These are phyloP conservation scores for Aspergillus ostianus DNA, from an alignment of 495 filamentous ascomycete genomes.

Conservation along the genomic window DNA sequence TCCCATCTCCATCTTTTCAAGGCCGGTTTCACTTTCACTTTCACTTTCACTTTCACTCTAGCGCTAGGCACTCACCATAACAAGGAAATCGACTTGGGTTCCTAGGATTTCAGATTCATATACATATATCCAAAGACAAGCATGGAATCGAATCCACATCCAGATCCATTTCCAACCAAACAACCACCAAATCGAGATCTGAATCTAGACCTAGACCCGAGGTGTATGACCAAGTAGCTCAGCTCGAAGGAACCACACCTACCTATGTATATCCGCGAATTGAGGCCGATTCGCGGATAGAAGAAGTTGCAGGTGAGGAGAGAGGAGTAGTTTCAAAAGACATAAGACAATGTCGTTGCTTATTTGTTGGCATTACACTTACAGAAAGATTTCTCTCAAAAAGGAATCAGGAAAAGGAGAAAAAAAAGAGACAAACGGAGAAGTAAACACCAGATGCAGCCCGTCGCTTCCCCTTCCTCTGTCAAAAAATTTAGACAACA, in stretches of 20 bases:
- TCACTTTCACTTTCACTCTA: too few species aligned
- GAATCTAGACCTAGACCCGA: too few species aligned
- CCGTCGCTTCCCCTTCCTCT: constrained; percentile 35
- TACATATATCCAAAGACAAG: too few species aligned
- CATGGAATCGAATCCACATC: too few species aligned
- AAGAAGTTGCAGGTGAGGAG: neutral
- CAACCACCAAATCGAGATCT: too few species aligned
- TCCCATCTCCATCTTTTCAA: too few species aligned
- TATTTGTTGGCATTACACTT: constrained; percentile 35
- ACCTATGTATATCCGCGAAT: neutral
- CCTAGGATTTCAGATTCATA: too few species aligned
- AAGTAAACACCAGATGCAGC: constrained; percentile 31
- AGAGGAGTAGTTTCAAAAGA: constrained; percentile 19
- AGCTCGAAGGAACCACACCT: neutral
- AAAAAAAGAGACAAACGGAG: constrained; percentile 27
- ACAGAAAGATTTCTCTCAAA: constrained; percentile 28
- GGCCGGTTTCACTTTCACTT: too few species aligned
- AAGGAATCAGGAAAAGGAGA: constrained; percentile 20
- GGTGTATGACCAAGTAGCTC: too few species aligned
- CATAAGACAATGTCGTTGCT: constrained; percentile 33
- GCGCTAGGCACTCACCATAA: too few species aligned
- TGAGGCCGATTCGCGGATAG: neutral
- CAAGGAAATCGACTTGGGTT: too few species aligned
- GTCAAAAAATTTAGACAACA: constrained; percentile 34
- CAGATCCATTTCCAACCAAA: too few species aligned